Base-by-base conservation (phyloP, 768 basidiomycete species). In the Boletus reticulatus region DNA sequence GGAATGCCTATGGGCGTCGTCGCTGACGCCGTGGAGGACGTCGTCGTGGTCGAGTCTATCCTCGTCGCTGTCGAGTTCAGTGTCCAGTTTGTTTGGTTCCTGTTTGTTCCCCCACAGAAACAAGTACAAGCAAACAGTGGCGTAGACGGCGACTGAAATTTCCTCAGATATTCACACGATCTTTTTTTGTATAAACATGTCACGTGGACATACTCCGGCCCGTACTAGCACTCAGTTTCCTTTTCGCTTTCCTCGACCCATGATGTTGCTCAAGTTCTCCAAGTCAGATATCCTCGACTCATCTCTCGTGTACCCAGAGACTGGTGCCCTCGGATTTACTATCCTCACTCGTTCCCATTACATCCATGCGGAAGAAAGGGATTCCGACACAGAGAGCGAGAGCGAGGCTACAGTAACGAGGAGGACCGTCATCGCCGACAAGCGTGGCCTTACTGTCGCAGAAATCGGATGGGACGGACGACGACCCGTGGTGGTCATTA, bases 191-290 rank as follows among this genome's bases (percentile, higher is more conserved):
- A 20, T 22, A 13, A 24, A 57, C 24, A 11, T 24, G 29, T 22
- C 16, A 43, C 24, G 38, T 29, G 16, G 8, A 8, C 16, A 12
- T 37, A 37, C 36, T 37, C 16, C 13, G 16, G 36, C 12, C 16
- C 12, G 36, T 16, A 36, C 36, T 36, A 3, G 36, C 34, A 7
- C 5, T 34, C 13, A 31, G 22, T 52, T 16, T 4, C 20, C n/a
- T 45, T 24, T 32, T 47, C 9, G 17, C 20, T 22, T 27, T 20
- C 48, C 41, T 38, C 48, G 9, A 29, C 56, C 59, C 39, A 54
- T 53, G 43, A 85, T 84, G 83, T 67, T 85, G 32, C 76, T 84
- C 67, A 83, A 78, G 75, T 84, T 84, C 66, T 79, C 82, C 41
- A 74, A 79, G 32, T 66, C 78, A 16, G 83, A 85, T 58, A 80